Evolutionary conservation across 2,329 filamentous ascomycete species (phyloP).

Genomic region (Phaeosphaeria sp.): DNA sequence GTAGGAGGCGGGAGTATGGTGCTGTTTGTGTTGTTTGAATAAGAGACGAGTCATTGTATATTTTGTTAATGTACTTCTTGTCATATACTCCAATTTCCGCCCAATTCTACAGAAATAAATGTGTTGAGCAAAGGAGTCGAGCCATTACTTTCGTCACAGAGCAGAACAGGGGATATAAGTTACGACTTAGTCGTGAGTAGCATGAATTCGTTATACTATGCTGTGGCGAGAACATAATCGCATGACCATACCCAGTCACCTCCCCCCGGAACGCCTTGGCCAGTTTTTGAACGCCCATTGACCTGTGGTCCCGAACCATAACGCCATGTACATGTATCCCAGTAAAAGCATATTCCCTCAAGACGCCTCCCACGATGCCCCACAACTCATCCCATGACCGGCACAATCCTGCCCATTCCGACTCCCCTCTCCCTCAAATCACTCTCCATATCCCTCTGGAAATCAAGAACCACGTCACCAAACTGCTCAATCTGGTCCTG

Average conservation of each 20-base stretch:
- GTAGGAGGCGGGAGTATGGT: no score
- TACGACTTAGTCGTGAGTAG: background rate
- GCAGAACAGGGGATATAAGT: no score
- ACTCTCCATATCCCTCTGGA: conserved; percentile 27
- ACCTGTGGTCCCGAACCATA: background rate
- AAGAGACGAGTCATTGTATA: background rate
- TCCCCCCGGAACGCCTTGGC: background rate
- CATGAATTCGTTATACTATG: background rate
- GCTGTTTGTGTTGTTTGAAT: background rate
- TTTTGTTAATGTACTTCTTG: no score
- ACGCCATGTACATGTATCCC: background rate
- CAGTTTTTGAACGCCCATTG: background rate
- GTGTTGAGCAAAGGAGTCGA: no score
- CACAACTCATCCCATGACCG: conserved; percentile 25
- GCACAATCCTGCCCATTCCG: conserved; percentile 26
- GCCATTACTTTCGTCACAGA: no score
- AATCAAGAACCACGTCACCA: conserved; percentile 47
- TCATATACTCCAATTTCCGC: no score
- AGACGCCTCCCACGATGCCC: background rate
- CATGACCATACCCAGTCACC: background rate
- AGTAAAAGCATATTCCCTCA: background rate
- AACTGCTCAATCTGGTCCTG: conserved; percentile 63
- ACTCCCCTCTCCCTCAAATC: conserved; percentile 15
- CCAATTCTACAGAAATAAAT: no score
- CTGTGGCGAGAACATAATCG: background rate